Evolutionary conservation across 106 monocot genomes (phyloP).

Genomic region (Xerophyta viscosa): DNA sequence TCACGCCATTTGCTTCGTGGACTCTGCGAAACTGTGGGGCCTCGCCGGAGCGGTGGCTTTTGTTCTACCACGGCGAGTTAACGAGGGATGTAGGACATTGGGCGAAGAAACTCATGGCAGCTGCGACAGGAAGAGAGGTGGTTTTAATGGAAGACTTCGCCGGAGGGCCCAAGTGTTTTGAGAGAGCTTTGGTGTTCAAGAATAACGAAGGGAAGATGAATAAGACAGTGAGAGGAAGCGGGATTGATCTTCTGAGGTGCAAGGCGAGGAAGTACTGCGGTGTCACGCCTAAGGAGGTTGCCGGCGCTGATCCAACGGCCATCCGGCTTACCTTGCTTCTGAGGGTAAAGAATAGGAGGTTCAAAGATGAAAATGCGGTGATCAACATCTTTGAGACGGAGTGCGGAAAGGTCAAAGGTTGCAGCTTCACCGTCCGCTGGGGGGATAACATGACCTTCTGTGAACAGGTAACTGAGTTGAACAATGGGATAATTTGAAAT

Average conservation of each 20-base stretch:
- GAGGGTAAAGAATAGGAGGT: too few relatives aligned
- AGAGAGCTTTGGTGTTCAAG: conserved; percentile 44
- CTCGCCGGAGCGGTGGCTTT: conserved; percentile 27
- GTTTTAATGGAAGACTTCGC: conserved; percentile 9
- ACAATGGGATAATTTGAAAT: too few relatives aligned
- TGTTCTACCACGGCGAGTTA: conserved; percentile 40
- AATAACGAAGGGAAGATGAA: conserved; percentile 28
- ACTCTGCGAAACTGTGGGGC: conserved; percentile 15
- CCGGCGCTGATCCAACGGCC: neutral
- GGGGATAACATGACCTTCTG: conserved; percentile 26
- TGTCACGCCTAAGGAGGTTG: neutral
- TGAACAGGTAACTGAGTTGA: conserved; percentile 40
- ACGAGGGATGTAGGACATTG: conserved; percentile 28
- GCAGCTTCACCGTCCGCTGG: conserved; percentile 21
- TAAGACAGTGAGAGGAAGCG: conserved; percentile 14
- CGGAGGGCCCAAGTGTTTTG: conserved; percentile 17
- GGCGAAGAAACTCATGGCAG: conserved; percentile 22
- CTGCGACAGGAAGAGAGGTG: conserved; percentile 13
- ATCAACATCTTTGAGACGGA: conserved; percentile 17
- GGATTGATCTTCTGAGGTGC: conserved; percentile 36
- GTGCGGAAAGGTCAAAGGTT: conserved; percentile 33
- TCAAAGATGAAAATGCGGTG: conserved; percentile 22
- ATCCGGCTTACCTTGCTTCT: conserved; percentile 12
- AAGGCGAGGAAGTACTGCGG: conserved; percentile 26
- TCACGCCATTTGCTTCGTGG: conserved; percentile 34